Conservation (phyloP, 1,284 basidiomycete genomes). For the Trichosporon ovoides region DNA sequence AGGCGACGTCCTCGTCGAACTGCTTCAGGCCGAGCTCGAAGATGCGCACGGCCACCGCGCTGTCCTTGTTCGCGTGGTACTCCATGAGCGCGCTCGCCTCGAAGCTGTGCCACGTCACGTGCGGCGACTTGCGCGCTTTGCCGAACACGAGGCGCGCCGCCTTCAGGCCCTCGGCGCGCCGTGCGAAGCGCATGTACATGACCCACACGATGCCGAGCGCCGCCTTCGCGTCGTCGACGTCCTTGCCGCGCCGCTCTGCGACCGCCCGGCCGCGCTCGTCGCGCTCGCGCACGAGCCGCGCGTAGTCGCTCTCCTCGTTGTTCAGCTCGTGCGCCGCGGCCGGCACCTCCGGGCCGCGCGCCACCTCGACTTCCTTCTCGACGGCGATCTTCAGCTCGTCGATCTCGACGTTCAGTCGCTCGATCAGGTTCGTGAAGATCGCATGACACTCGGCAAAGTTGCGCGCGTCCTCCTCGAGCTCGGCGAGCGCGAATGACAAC, state of each 20-base stretch:
- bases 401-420: conserved; percentile 64
- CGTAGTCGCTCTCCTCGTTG: conserved; percentile 35
- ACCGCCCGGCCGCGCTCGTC: conserved; percentile 55
- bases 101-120: conserved; percentile 86
- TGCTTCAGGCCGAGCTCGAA: conserved; percentile 89
- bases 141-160: conserved; percentile 73
- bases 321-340: conserved; percentile 34
- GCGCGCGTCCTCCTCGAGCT: conserved; percentile 65
- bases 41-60: conserved; percentile 78
- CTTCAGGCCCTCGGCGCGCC: conserved; percentile 77
- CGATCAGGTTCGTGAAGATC: conserved; percentile 67
- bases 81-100: conserved; percentile 93
- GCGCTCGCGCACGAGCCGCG: conserved; percentile 61
- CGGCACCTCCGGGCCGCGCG: conserved; percentile 47
- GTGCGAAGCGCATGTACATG: conserved; percentile 88
- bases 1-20: conserved; percentile 78
- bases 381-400: conserved; percentile 61
- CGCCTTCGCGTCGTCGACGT: conserved; percentile 52
- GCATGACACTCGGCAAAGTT: conserved; percentile 64
- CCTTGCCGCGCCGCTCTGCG: conserved; percentile 46
- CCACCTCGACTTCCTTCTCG: conserved; percentile 50
- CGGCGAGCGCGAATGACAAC: conserved; percentile 82
- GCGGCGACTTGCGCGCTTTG: conserved; percentile 76
- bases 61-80: conserved; percentile 86
- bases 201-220: conserved; percentile 57